A percentile compares a stretch with the other conserved stretches of the same genome.
These are phyloP conservation scores for Rauvolfia tetraphylla DNA, from an alignment of 257 asterid species.

Conservation along the genomic window DNA sequence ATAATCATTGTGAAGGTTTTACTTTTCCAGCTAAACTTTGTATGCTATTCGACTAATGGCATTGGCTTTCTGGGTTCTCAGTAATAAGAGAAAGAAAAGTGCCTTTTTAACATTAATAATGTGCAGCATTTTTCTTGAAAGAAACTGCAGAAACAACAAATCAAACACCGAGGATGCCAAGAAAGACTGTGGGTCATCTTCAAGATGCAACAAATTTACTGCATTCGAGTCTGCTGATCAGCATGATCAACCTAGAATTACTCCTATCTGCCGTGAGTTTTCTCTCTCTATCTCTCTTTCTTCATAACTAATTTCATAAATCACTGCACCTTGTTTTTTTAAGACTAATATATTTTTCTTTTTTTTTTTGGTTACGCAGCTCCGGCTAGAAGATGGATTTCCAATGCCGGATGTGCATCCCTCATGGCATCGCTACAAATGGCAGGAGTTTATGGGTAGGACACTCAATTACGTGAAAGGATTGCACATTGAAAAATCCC, in stretches of 20 bases:
- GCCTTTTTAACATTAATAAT: background rate
- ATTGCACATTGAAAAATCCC: no score
- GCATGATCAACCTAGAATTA: conserved; percentile 6
- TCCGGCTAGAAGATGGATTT: no score
- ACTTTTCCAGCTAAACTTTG: background rate
- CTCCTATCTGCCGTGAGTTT: conserved; percentile 12
- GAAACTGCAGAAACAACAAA: conserved; percentile 58
- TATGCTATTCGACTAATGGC: background rate
- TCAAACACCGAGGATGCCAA: conserved; percentile 22
- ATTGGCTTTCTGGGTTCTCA: background rate
- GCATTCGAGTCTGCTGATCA: conserved; percentile 6
- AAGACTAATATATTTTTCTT: no score
- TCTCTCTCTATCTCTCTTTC: background rate
- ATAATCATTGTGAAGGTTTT: no score
- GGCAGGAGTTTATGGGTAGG: no score
- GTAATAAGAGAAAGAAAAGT: no score
- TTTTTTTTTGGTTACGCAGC: no score
- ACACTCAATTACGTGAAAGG: no score
- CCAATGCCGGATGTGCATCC: no score
- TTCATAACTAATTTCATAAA: no score
- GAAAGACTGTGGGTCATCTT: conserved; percentile 5
- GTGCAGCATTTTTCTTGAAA: conserved; percentile 15
- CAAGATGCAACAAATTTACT: conserved; percentile 8
- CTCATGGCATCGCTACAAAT: no score
- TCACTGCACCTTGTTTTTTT: no score